phyloP scores from a whole-genome alignment of 257 asterid genomes.

The Solanum tarapatanum region DNA sequence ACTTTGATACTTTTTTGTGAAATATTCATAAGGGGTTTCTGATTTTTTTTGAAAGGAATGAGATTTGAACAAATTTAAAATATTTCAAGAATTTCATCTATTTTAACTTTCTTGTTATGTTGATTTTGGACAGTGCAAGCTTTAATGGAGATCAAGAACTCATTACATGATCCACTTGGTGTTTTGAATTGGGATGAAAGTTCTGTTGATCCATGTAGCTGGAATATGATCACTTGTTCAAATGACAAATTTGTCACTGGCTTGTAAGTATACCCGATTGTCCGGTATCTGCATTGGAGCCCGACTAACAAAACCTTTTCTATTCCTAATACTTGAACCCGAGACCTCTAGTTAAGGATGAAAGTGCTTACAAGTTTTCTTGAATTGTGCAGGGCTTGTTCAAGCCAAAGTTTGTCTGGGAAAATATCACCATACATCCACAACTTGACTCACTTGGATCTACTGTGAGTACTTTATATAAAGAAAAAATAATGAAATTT shows the following conservation, averaged over 20 bases:
- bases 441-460: slow-evolving; percentile 67
- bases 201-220: slow-evolving; percentile 91
- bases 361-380: not conserved
- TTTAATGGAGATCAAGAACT: slow-evolving; percentile 68
- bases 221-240: slow-evolving; percentile 74
- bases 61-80: not conserved
- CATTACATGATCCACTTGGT: slow-evolving; percentile 52
- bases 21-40: not conserved
- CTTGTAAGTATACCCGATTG: slow-evolving; percentile 38
- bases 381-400: slow-evolving; percentile 49
- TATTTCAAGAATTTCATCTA: not conserved
- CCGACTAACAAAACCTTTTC: not conserved
- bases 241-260: slow-evolving; percentile 38
- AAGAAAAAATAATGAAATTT: not conserved
- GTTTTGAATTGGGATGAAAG: slow-evolving; percentile 73
- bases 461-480: slow-evolving; percentile 39
- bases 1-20: not conserved
- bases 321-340: not conserved
- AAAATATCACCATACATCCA: slow-evolving; percentile 59
- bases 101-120: not conserved
- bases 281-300: not conserved
- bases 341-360: not conserved
- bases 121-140: slow-evolving; percentile 47
- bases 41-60: not conserved
- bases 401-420: slow-evolving; percentile 82